phyloP scores from a whole-genome alignment of 768 basidiomycete genomes.

The Panaeolus papilionaceus region DNA sequence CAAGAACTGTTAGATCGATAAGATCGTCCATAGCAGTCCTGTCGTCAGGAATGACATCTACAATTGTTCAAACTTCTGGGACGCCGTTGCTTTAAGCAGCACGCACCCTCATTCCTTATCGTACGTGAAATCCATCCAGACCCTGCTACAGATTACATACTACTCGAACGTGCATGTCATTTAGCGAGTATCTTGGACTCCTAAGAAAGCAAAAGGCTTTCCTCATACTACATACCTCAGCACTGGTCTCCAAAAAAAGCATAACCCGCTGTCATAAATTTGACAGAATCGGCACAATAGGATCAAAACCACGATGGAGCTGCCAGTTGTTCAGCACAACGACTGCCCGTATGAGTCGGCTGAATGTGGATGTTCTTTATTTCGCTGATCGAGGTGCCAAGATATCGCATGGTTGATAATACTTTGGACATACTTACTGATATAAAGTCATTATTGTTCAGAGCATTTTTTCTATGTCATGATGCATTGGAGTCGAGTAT shows the following conservation, averaged over 20 bases:
- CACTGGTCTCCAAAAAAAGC: not conserved
- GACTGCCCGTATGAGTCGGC: not conserved
- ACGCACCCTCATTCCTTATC: not conserved
- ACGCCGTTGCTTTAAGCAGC: slow-evolving; percentile 1
- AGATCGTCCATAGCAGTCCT: not conserved
- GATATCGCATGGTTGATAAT: not conserved
- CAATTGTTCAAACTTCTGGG: slow-evolving; percentile 2
- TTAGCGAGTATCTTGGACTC: not conserved
- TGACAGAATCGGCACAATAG: slow-evolving; percentile 13
- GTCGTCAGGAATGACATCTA: not conserved
- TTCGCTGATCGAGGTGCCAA: slow-evolving; percentile 6
- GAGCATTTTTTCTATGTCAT: not conserved
- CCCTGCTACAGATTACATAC: not conserved
- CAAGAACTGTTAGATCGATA: not conserved
- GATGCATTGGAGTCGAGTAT: not conserved
- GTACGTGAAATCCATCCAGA: not conserved
- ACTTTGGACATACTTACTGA: not conserved
- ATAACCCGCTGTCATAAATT: not conserved
- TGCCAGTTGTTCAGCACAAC: not conserved
- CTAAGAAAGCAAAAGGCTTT: not conserved
- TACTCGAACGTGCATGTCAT: not conserved
- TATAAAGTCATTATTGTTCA: not conserved
- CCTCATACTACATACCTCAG: not conserved
- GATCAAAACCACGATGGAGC: not conserved
- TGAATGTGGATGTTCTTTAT: slow-evolving; percentile 5